Evolutionary conservation across 495 filamentous ascomycete species (phyloP).

Genomic region (Usnea hakonensis): DNA sequence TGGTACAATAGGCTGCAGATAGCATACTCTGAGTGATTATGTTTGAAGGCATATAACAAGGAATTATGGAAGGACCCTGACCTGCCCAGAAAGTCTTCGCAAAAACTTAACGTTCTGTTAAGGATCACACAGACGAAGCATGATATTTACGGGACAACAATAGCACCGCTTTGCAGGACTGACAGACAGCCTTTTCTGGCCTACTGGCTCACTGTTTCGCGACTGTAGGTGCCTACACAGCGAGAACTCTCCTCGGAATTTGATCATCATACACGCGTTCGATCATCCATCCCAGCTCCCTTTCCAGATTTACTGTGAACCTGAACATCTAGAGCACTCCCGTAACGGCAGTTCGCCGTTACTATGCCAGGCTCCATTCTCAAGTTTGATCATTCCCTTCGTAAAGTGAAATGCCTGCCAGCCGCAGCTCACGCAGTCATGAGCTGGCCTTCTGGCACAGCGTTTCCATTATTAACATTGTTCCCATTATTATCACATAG

Average conservation of each 20-base stretch:
- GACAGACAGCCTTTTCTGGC: background rate
- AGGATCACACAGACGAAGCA: background rate
- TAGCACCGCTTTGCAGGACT: background rate
- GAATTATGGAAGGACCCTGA: background rate
- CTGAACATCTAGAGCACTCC: background rate
- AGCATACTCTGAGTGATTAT: background rate
- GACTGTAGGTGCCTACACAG: background rate
- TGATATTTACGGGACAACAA: background rate
- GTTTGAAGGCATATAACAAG: background rate
- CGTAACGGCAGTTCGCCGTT: background rate
- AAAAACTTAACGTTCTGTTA: background rate
- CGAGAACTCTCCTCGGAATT: background rate
- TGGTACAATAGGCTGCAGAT: background rate
- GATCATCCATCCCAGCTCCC: background rate
- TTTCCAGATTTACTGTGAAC: background rate
- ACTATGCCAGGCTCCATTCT: background rate
- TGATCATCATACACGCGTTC: background rate
- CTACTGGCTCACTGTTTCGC: background rate
- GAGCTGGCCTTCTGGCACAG: background rate
- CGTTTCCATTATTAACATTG: conserved; percentile 4
- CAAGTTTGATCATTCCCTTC: too few species aligned
- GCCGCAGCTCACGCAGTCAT: background rate
- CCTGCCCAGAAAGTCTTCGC: background rate
- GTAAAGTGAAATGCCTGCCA: background rate
- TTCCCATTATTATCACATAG: conserved; percentile 11